These are phyloP conservation scores for Cucurbitaria berberidis DNA, from an alignment of 2,329 filamentous ascomycete species.

Conservation along the genomic window DNA sequence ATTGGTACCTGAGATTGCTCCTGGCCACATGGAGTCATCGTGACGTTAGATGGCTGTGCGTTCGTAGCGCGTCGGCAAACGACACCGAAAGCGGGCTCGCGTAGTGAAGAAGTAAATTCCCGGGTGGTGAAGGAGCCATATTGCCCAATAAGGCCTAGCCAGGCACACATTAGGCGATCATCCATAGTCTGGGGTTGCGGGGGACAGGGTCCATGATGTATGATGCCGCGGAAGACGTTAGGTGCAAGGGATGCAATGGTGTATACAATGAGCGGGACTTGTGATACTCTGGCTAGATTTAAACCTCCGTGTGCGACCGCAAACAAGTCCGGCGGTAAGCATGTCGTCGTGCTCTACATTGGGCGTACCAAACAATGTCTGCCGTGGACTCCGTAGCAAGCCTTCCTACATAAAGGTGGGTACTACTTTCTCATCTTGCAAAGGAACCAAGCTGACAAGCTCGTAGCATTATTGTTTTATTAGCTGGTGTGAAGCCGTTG, in stretches of 20 bases:
- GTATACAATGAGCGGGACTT: not conserved
- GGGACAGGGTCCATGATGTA: not conserved
- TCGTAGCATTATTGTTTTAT: not conserved
- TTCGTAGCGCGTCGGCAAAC: not conserved
- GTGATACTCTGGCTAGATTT: not conserved
- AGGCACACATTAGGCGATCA: not conserved
- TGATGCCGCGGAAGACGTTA: not conserved
- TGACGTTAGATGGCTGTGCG: constrained; percentile 1
- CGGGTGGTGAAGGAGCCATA: not conserved
- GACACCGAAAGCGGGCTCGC: not conserved
- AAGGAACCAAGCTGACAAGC: too few relatives aligned
- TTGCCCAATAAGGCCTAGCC: not conserved
- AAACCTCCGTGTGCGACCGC: not conserved
- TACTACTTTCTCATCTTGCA: not conserved
- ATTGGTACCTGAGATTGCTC: not conserved
- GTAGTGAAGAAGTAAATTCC: not conserved
- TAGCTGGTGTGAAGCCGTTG: not conserved
- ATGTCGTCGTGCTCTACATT: not conserved
- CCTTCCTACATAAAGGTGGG: too few relatives aligned
- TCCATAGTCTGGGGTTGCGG: not conserved
- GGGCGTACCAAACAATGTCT: not conserved
- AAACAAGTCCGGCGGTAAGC: not conserved
- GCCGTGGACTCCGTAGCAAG: too few relatives aligned
- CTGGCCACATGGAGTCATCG: not conserved
- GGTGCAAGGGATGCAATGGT: not conserved